Conservation (phyloP, 768 basidiomycete species). For the Auricularia auricula-judae region DNA sequence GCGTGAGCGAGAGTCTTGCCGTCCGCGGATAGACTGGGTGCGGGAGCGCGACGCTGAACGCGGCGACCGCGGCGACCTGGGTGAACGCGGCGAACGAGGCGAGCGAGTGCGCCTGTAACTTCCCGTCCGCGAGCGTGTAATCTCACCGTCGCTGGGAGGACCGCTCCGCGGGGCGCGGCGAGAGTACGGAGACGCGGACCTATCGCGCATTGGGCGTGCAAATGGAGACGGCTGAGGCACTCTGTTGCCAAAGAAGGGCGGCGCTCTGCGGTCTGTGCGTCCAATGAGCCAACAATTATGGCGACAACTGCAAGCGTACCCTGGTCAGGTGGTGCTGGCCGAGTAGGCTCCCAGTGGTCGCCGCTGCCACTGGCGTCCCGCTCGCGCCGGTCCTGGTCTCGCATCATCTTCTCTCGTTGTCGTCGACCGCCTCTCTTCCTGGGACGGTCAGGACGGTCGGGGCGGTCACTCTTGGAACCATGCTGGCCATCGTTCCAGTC, state of each 20-base stretch:
- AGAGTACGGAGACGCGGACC: background rate
- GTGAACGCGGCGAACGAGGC: slow-evolving; percentile 1
- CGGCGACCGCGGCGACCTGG: too few relatives aligned
- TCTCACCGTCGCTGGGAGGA: background rate
- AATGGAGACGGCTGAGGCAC: background rate
- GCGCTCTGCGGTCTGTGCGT: background rate
- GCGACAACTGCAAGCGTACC: too few relatives aligned
- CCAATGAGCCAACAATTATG: too few relatives aligned
- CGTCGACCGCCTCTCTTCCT: too few relatives aligned
- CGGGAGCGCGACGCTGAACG: background rate
- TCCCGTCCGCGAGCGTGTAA: background rate
- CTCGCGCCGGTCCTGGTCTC: background rate
- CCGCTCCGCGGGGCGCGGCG: background rate
- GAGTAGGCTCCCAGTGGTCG: too few relatives aligned
- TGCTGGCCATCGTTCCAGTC: background rate
- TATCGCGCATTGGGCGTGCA: slow-evolving; percentile 2
- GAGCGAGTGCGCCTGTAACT: slow-evolving; percentile 2
- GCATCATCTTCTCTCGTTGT: too few relatives aligned
- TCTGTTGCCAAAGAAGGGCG: background rate
- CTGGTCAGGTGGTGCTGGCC: too few relatives aligned
- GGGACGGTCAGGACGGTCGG: too few relatives aligned
- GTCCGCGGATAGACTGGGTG: background rate
- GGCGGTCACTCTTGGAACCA: background rate
- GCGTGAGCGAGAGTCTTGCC: background rate
- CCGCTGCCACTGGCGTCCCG: too few relatives aligned